phyloP scores from a whole-genome alignment of 2,329 filamentous ascomycete species.

The Fusarium sp. region DNA sequence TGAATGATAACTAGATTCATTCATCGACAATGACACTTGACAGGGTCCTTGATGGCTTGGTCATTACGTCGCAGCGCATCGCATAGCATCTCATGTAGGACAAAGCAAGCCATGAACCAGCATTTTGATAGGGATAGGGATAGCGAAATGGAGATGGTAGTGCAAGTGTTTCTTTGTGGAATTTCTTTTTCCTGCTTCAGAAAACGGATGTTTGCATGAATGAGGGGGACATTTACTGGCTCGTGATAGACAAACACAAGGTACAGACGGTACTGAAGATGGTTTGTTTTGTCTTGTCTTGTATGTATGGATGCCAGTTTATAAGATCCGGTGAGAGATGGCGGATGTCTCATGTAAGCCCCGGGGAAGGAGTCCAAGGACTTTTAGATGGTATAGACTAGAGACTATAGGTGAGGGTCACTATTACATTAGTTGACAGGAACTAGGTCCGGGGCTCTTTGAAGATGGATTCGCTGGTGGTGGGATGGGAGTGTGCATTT shows the following conservation, averaged over 20 bases:
- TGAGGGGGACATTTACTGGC: conserved; percentile 1
- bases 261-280: conserved; percentile 15
- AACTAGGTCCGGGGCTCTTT: conserved; percentile 13
- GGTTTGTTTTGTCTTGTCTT: conserved; percentile 12
- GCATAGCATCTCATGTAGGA: conserved; percentile 29
- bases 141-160: not conserved
- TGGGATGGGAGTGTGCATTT: conserved; percentile 37
- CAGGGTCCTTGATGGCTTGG: conserved; percentile 11
- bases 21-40: conserved; percentile 31
- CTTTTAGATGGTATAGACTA: conserved; percentile 1
- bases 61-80: conserved; percentile 31
- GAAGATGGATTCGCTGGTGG: conserved; percentile 12
- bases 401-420: not conserved
- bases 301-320: conserved; percentile 7
- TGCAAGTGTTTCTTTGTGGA: not conserved
- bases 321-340: conserved; percentile 7
- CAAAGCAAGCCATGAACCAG: conserved; percentile 35
- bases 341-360: conserved; percentile 35
- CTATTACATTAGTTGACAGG: conserved; percentile 1
- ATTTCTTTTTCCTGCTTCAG: conserved; percentile 17
- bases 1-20: not conserved
- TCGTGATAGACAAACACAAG: conserved; percentile 34
- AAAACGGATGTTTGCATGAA: conserved; percentile 33
- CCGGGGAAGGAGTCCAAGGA: conserved; percentile 14
- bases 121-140: conserved; percentile 8